phyloP scores from a whole-genome alignment of 23 red algal genomes.

The Agarophyton chilense region DNA sequence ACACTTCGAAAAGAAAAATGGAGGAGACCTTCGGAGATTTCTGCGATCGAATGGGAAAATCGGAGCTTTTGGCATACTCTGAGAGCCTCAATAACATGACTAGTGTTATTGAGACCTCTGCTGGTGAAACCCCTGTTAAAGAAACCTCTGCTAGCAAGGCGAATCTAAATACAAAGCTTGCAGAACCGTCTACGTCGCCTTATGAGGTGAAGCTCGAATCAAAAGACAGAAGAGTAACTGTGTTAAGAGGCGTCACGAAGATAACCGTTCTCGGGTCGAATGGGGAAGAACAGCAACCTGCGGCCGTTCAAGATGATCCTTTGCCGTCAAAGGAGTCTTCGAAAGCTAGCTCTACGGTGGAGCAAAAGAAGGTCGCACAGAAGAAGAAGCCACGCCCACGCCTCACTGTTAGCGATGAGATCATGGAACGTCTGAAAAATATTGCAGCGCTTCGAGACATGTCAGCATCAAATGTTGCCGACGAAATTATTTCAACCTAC shows the following conservation, averaged over 20 bases:
- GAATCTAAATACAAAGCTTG: neutral
- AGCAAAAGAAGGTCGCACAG: conserved; percentile 16
- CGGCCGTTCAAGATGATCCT: neutral
- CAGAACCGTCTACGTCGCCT: neutral
- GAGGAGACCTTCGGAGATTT: conserved; percentile 92
- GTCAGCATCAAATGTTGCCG: conserved; percentile 68
- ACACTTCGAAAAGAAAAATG: conserved; percentile 28
- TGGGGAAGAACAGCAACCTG: neutral
- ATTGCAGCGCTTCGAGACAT: conserved; percentile 70
- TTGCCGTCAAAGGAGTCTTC: neutral
- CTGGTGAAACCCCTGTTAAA: neutral
- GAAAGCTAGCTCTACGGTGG: neutral
- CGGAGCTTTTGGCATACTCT: conserved; percentile 59
- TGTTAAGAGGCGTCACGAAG: neutral
- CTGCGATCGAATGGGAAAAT: conserved; percentile 91
- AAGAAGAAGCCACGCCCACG: conserved; percentile 31
- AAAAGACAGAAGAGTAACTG: neutral
- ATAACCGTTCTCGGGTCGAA: conserved; percentile 4
- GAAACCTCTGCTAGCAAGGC: neutral
- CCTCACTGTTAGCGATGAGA: conserved; percentile 75
- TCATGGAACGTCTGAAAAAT: conserved; percentile 76
- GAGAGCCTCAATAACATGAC: conserved; percentile 8
- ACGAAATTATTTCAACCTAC: conserved; percentile 74
- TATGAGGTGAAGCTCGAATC: conserved; percentile 13
- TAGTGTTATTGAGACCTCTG: neutral